Conservation (phyloP, 1,284 basidiomycete genomes). For the Pseudozyma sp. region DNA sequence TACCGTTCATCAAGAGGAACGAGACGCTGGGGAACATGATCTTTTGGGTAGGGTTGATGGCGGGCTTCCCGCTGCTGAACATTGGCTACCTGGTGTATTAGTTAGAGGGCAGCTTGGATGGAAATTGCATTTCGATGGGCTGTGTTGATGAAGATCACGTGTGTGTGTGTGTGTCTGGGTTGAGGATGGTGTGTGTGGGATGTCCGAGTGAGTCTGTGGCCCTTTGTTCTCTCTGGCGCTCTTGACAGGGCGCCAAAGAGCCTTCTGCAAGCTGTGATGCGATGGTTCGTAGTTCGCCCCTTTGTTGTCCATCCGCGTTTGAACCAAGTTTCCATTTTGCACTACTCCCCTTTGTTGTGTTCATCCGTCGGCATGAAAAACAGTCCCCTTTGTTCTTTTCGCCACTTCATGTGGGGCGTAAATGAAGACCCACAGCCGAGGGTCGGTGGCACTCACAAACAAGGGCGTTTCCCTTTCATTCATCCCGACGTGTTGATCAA, state of each 20-base stretch:
- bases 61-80: slow-evolving; percentile 91
- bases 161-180: neutral
- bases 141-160: neutral
- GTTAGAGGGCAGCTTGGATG: neutral
- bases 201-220: neutral
- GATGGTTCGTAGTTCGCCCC: neutral
- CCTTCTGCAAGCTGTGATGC: no score
- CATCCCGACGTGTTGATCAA: no score
- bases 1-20: slow-evolving; percentile 56
- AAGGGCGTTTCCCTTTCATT: no score
- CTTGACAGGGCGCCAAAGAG: no score
- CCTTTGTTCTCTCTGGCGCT: no score
- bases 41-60: slow-evolving; percentile 86
- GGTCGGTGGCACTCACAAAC: no score
- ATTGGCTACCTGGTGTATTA: slow-evolving; percentile 75
- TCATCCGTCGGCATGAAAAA: neutral
- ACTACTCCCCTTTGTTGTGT: neutral
- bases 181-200: neutral
- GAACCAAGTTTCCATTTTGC: no score
- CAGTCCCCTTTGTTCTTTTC: slow-evolving; percentile 12
- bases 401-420: no score
- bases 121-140: no score
- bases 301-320: neutral
- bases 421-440: no score
- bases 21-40: slow-evolving; percentile 73